Evolutionary conservation across 495 filamentous ascomycete species (phyloP).

Genomic region (Penicillium paradoxum): DNA sequence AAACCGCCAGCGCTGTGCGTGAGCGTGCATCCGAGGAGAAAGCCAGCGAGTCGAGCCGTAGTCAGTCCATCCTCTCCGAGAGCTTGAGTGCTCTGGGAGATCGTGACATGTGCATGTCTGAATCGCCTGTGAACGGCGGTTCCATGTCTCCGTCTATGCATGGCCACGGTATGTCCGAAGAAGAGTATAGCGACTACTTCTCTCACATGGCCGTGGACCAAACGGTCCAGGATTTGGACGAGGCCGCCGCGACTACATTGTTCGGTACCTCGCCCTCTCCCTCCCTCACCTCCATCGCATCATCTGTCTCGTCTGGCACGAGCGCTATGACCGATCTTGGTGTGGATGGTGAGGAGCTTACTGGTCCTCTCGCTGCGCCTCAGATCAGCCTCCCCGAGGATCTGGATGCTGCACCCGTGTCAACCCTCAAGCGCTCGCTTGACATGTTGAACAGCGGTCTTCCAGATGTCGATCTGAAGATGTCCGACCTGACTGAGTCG

Average conservation of each 20-base stretch:
- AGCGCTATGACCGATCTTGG: constrained; percentile 32
- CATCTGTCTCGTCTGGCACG: constrained; percentile 48
- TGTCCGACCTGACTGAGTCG: constrained; percentile 42
- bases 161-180: constrained; percentile 33
- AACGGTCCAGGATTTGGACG: constrained; percentile 28
- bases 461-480: constrained; percentile 43
- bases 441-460: constrained; percentile 42
- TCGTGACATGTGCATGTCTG: constrained; percentile 24
- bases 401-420: constrained; percentile 27
- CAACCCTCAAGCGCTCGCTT: constrained; percentile 40
- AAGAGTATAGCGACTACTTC: constrained; percentile 40
- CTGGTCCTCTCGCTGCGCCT: constrained; percentile 21
- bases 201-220: constrained; percentile 29
- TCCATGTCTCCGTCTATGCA: constrained; percentile 31
- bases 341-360: constrained; percentile 23
- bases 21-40: constrained; percentile 61
- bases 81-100: constrained; percentile 32
- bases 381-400: constrained; percentile 37
- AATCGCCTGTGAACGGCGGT: constrained; percentile 33
- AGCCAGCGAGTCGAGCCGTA: constrained; percentile 30
- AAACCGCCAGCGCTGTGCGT: constrained; percentile 82
- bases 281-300: constrained; percentile 42
- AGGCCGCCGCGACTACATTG: constrained; percentile 34
- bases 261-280: constrained; percentile 46
- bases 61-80: constrained; percentile 35